Evolutionary conservation across 768 basidiomycete species (phyloP).

Genomic region (Pseudohyphozyma bogoriensis): DNA sequence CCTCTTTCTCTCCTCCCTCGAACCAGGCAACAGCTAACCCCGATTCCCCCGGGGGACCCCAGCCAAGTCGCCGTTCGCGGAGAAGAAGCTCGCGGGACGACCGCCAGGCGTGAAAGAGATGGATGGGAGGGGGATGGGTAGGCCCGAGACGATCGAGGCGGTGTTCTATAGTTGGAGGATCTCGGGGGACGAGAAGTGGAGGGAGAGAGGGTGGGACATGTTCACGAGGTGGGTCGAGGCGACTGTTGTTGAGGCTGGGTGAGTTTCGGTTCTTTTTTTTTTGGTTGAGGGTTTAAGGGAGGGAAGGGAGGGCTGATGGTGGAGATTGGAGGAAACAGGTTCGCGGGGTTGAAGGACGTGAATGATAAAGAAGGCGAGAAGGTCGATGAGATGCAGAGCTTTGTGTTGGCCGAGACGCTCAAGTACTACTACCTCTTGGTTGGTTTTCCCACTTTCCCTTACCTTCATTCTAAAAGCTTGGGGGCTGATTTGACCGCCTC

Average conservation of each 20-base stretch:
- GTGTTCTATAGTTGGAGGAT: slow-evolving; percentile 40
- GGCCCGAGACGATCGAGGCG: slow-evolving; percentile 43
- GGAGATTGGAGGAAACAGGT: too few species aligned
- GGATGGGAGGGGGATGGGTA: slow-evolving; percentile 35
- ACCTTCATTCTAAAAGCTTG: not conserved
- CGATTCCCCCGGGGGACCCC: too few species aligned
- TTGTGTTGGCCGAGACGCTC: slow-evolving; percentile 30
- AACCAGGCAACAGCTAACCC: too few species aligned
- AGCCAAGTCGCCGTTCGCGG: not conserved
- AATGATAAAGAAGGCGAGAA: not conserved
- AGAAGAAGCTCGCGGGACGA: not conserved
- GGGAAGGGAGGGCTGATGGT: too few species aligned
- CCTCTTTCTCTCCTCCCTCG: too few species aligned
- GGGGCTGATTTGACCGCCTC: not conserved
- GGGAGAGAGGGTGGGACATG: slow-evolving; percentile 43
- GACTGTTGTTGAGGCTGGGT: slow-evolving; percentile 15
- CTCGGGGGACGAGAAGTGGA: slow-evolving; percentile 43
- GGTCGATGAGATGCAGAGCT: slow-evolving; percentile 24
- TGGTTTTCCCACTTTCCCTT: not conserved
- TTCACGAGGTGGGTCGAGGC: slow-evolving; percentile 31
- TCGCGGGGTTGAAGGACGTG: slow-evolving; percentile 20
- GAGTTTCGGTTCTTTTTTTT: not conserved
- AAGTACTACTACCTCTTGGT: slow-evolving; percentile 28
- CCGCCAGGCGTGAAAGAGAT: slow-evolving; percentile 30
- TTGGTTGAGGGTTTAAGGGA: not conserved